Percentiles rank a stretch among this genome's conserved stretches.
phyloP scores from a whole-genome alignment of 78 protist species.

The Polysphondylium violaceum region DNA sequence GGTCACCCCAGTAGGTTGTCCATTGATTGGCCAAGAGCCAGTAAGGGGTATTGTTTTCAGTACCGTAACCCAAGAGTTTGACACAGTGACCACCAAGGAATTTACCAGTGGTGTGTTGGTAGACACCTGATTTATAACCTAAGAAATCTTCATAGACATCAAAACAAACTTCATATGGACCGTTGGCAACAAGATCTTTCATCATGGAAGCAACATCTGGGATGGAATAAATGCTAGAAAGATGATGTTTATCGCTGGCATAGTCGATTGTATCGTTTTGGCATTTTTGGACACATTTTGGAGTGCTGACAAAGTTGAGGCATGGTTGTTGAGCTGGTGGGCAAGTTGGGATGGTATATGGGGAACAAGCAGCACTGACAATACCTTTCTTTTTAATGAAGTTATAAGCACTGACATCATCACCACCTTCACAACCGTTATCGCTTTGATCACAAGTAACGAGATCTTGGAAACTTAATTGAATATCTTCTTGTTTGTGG shows the following conservation, averaged over 20 bases:
- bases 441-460: slow-evolving; percentile 41
- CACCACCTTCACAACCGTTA: slow-evolving; percentile 63
- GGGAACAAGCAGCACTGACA: slow-evolving; percentile 8
- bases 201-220: slow-evolving; percentile 19
- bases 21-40: slow-evolving; percentile 91
- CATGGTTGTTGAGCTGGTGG: slow-evolving; percentile 81
- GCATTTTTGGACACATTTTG: slow-evolving; percentile 20
- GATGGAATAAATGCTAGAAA: neutral
- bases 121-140: slow-evolving; percentile 87
- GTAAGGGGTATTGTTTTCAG: slow-evolving; percentile 64
- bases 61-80: slow-evolving; percentile 87
- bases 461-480: slow-evolving; percentile 38
- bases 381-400: slow-evolving; percentile 31
- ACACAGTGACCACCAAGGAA: slow-evolving; percentile 86
- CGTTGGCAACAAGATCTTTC: slow-evolving; percentile 54
- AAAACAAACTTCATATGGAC: slow-evolving; percentile 79
- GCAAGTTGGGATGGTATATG: slow-evolving; percentile 56
- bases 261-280: slow-evolving; percentile 10
- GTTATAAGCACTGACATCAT: slow-evolving; percentile 4
- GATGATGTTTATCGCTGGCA: neutral
- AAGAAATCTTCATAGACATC: slow-evolving; percentile 80
- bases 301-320: slow-evolving; percentile 34
- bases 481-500: slow-evolving; percentile 24
- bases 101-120: slow-evolving; percentile 45
- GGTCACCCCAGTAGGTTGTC: slow-evolving; percentile 90